Evolutionary conservation across 2,329 filamentous ascomycete species (phyloP).

Genomic region (Cladosporium sp.): DNA sequence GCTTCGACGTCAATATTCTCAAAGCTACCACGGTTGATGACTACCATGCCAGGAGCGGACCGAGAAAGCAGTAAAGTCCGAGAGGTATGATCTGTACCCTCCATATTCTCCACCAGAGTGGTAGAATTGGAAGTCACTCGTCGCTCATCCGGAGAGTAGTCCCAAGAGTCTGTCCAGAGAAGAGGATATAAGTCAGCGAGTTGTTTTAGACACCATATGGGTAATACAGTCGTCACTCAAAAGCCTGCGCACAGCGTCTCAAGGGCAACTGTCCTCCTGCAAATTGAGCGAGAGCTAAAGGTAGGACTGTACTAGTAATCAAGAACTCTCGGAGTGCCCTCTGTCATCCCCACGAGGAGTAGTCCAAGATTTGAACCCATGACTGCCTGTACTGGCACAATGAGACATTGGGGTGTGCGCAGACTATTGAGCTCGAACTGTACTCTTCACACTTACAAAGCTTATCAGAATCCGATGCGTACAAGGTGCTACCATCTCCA

Average conservation of each 20-base stretch:
- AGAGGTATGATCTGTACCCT: constrained; percentile 57
- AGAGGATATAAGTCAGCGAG: too few relatives aligned
- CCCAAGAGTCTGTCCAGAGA: constrained; percentile 46
- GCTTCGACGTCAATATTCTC: constrained; percentile 59
- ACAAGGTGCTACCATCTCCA: constrained; percentile 47
- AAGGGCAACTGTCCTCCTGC: too few relatives aligned
- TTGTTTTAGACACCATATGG: too few relatives aligned
- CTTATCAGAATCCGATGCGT: constrained; percentile 53
- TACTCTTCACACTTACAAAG: constrained; percentile 33
- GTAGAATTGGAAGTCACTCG: constrained; percentile 45
- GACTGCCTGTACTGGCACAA: too few relatives aligned
- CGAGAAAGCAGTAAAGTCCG: constrained; percentile 62
- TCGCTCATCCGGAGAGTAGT: constrained; percentile 48
- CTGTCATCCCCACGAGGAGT: too few relatives aligned
- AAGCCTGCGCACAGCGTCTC: too few relatives aligned
- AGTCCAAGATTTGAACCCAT: too few relatives aligned
- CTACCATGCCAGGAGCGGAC: constrained; percentile 50
- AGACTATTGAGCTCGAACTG: too few relatives aligned
- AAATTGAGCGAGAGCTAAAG: too few relatives aligned
- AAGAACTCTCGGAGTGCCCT: constrained; percentile 24
- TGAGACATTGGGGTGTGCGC: too few relatives aligned
- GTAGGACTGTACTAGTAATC: too few relatives aligned
- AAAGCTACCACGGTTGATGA: constrained; percentile 63
- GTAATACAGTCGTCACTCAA: too few relatives aligned
- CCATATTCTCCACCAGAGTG: constrained; percentile 61